Evolutionary conservation across 345 rosid species (phyloP).

Genomic region (Psidium friedrichsthalianum): DNA sequence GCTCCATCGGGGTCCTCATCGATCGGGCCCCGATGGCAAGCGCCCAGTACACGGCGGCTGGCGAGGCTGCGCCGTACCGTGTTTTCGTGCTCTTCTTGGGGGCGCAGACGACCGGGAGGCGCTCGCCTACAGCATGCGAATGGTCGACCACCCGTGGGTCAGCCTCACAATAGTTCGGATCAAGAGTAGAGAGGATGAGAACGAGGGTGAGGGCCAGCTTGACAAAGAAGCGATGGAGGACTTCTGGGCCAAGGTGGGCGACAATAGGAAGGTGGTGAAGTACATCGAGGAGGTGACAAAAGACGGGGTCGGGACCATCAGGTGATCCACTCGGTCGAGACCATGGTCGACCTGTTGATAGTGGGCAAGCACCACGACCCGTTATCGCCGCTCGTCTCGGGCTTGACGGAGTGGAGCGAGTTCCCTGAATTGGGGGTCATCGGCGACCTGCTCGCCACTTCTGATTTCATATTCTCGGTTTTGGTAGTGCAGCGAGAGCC

Average conservation of each 20-base stretch:
- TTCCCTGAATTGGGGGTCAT: constrained; percentile 9
- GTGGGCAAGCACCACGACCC: constrained; percentile 11
- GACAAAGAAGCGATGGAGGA: constrained; percentile 13
- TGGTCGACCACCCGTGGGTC: constrained; percentile 9
- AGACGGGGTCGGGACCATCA: constrained; percentile 7
- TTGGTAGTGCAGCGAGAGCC: constrained; percentile 14
- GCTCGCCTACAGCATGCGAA: constrained; percentile 17
- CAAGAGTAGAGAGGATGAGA: not conserved
- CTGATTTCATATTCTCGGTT: constrained; percentile 4
- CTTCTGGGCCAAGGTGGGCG: not conserved
- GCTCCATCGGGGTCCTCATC: constrained; percentile 20
- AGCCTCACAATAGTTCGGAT: constrained; percentile 10
- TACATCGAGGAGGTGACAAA: not conserved
- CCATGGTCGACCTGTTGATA: constrained; percentile 6
- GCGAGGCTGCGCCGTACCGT: not conserved
- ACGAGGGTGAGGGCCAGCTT: not conserved
- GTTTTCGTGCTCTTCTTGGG: constrained; percentile 23
- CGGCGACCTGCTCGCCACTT: constrained; percentile 8
- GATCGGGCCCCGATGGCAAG: constrained; percentile 13
- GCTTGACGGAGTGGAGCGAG: constrained; percentile 8
- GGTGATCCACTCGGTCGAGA: not conserved
- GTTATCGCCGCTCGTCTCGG: not conserved
- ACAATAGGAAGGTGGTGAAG: not conserved
- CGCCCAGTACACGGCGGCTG: not conserved
- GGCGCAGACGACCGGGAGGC: constrained; percentile 43